Percentiles rank a stretch among this genome's conserved stretches.
Evolutionary conservation across 2,329 filamentous ascomycete species (phyloP).

Genomic region (Chaetomium sp.): DNA sequence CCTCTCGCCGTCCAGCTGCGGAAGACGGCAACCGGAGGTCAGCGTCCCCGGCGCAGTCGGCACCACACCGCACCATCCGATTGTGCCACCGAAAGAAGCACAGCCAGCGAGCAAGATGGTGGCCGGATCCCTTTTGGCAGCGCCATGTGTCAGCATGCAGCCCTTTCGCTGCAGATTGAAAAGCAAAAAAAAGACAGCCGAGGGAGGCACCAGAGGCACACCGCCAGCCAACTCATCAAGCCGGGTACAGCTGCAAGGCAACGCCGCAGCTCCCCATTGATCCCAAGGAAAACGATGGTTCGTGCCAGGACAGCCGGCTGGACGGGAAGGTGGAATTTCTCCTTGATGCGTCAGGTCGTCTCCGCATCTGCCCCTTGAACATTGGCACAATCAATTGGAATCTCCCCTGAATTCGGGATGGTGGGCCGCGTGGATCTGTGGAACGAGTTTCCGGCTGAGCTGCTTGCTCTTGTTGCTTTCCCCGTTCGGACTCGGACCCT

Average conservation of each 20-base stretch:
- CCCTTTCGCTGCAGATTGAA: neutral
- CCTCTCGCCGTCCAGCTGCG: no score
- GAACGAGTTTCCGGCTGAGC: neutral
- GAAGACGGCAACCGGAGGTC: neutral
- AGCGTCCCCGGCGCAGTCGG: slow-evolving; percentile 6
- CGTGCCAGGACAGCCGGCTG: neutral
- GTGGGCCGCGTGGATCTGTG: slow-evolving; percentile 8
- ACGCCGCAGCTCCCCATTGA: neutral
- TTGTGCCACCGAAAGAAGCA: no score
- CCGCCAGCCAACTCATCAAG: neutral
- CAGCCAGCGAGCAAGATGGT: no score
- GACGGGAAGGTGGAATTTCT: neutral
- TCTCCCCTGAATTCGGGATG: neutral
- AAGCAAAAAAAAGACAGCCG: neutral
- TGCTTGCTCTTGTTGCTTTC: slow-evolving; percentile 13
- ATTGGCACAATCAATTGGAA: slow-evolving; percentile 5
- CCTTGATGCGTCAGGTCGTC: neutral
- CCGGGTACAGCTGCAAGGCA: neutral
- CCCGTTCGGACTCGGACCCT: slow-evolving; percentile 20
- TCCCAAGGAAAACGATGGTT: no score
- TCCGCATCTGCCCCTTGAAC: slow-evolving; percentile 1
- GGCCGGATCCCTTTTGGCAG: no score
- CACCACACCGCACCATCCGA: neutral
- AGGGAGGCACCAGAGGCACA: neutral
- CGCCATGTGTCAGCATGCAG: neutral